Evolutionary conservation across 768 basidiomycete genomes (phyloP).

Genomic region (Tylopilus intermedius): DNA sequence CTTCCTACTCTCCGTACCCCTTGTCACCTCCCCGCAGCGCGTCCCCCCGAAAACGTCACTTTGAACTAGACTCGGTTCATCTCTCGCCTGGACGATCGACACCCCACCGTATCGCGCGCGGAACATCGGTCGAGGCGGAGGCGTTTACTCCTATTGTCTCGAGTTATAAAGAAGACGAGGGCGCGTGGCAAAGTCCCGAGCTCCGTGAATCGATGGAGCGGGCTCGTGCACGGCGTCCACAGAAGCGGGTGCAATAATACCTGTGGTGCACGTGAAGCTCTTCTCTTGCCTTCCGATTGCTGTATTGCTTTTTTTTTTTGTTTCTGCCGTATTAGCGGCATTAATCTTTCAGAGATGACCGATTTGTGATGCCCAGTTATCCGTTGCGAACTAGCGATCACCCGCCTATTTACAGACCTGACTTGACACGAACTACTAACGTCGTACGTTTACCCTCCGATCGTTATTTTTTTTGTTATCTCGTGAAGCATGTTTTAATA

Average conservation of each 20-base stretch:
- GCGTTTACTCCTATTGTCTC: constrained; percentile 15
- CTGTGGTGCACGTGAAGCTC: background rate
- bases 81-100: constrained; percentile 21
- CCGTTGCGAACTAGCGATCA: background rate
- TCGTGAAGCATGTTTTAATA: constrained; percentile 1
- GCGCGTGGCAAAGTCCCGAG: constrained; percentile 58
- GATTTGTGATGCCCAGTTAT: constrained; percentile 1
- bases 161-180: constrained; percentile 42
- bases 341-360: background rate
- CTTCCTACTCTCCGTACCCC: constrained; percentile 28
- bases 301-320: background rate
- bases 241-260: constrained; percentile 16
- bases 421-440: background rate
- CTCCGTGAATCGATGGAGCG: constrained; percentile 67
- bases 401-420: background rate
- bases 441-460: background rate
- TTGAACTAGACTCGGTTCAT: constrained; percentile 23
- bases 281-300: background rate
- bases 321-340: background rate
- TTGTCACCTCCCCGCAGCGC: constrained; percentile 25
- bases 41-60: constrained; percentile 33
- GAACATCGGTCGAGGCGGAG: constrained; percentile 35
- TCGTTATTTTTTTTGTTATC: background rate
- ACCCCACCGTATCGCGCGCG: constrained; percentile 21
- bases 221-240: constrained; percentile 42